phyloP scores from a whole-genome alignment of 1,284 basidiomycete genomes.

The Chondrostereum purpureum region DNA sequence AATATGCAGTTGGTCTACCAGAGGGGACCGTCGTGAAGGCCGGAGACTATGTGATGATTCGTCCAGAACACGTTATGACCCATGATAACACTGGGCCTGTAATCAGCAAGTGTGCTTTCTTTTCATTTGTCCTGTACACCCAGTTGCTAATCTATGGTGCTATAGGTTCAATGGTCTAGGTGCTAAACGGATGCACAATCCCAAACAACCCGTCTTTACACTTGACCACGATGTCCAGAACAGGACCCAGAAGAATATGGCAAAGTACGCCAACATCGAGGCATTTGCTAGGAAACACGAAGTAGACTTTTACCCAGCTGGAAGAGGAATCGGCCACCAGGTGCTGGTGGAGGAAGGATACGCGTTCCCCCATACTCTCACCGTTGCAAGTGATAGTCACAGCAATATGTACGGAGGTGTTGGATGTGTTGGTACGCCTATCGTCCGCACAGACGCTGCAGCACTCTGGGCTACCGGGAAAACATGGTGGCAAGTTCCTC shows the following conservation, averaged over 20 bases:
- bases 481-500: conserved; percentile 99
- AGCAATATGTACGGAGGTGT: conserved; percentile 99
- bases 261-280: conserved; percentile 93
- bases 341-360: conserved; percentile 95
- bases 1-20: conserved; percentile 87
- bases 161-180: conserved; percentile 91
- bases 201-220: conserved; percentile 88
- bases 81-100: conserved; percentile 98
- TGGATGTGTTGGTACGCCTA: conserved; percentile 94
- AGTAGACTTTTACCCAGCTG: conserved; percentile 96
- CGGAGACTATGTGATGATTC: conserved; percentile 99
- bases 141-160: too few species aligned
- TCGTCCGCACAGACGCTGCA: conserved; percentile 89
- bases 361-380: conserved; percentile 89
- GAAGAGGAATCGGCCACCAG: conserved; percentile 97
- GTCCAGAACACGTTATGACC: conserved; percentile 95
- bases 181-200: conserved; percentile 80
- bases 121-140: too few species aligned
- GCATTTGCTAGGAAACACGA: conserved; percentile 82
- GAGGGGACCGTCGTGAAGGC: conserved; percentile 75
- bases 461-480: conserved; percentile 98
- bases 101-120: conserved; percentile 75
- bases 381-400: conserved; percentile 95
- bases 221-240: conserved; percentile 99
- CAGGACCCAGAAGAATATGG: conserved; percentile 86